Evolutionary conservation across 208 protist genomes (phyloP).

Genomic region (Eutreptiella sp.): DNA sequence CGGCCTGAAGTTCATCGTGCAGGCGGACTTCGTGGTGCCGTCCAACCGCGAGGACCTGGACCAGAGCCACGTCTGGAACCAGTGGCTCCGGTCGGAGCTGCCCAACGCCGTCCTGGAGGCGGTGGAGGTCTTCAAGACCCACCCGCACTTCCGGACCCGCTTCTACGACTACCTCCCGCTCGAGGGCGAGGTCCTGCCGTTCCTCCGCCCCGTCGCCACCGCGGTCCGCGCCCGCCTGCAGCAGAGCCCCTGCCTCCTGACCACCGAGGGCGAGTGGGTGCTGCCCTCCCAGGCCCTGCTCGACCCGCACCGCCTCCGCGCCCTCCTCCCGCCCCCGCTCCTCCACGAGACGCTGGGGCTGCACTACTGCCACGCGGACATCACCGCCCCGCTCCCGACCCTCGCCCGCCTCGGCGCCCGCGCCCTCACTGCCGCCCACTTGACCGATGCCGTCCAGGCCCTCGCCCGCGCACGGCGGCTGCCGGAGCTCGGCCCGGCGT

Average conservation of each 20-base stretch:
- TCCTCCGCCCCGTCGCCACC: slow-evolving; percentile 7
- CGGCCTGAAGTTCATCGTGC: slow-evolving; percentile 34
- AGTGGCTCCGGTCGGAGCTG: slow-evolving; percentile 30
- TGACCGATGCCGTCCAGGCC: too few species aligned
- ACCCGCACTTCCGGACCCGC: slow-evolving; percentile 1
- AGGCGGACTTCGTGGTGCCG: slow-evolving; percentile 33
- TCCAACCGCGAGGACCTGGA: slow-evolving; percentile 34
- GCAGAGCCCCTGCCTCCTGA: slow-evolving; percentile 15
- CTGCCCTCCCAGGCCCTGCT: too few species aligned
- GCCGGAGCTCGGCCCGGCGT: too few species aligned
- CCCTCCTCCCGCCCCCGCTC: too few species aligned
- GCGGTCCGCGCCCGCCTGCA: slow-evolving; percentile 11
- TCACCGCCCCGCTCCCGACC: too few species aligned
- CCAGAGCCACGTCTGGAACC: slow-evolving; percentile 23
- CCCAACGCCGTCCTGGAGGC: slow-evolving; percentile 8
- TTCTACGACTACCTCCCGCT: slow-evolving; percentile 5
- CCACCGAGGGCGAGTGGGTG: slow-evolving; percentile 6
- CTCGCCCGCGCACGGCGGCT: too few species aligned
- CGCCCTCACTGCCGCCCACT: too few species aligned
- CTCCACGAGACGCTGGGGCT: too few species aligned
- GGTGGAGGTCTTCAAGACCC: slow-evolving; percentile 18
- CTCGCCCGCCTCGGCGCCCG: too few species aligned
- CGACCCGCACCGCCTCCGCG: too few species aligned
- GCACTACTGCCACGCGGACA: too few species aligned
- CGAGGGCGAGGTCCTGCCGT: slow-evolving; percentile 2